phyloP scores from a whole-genome alignment of 2,329 filamentous ascomycete genomes.

The Epichloe brachyelytri region DNA sequence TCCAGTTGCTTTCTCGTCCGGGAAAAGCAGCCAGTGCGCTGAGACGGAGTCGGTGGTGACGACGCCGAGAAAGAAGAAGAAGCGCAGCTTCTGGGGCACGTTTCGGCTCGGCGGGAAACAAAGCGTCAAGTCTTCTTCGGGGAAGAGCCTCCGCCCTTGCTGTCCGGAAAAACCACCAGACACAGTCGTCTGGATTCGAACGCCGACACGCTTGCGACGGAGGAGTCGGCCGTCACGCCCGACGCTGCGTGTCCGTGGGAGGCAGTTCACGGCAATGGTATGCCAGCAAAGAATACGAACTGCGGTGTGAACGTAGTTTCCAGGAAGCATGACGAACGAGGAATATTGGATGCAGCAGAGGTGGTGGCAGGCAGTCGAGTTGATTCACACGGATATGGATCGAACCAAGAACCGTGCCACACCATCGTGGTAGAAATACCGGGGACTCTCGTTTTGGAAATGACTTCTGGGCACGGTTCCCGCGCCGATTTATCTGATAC shows the following conservation, averaged over 20 bases:
- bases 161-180: not conserved
- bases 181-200: not conserved
- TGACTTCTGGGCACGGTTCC: conserved; percentile 1
- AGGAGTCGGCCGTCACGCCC: not conserved
- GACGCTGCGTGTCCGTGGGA: not conserved
- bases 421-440: not conserved
- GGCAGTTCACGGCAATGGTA: too few relatives aligned
- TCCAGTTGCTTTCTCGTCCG: not conserved
- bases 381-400: not conserved
- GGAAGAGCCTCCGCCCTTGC: not conserved
- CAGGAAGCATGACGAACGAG: not conserved
- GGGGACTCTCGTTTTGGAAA: not conserved
- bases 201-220: not conserved
- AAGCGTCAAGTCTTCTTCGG: not conserved
- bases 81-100: conserved; percentile 1
- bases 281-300: not conserved
- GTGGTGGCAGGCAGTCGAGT: not conserved
- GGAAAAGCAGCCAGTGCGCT: not conserved
- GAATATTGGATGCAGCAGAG: not conserved
- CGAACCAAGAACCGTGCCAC: not conserved
- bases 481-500: conserved; percentile 1
- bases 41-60: not conserved
- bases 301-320: not conserved
- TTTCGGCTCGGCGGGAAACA: not conserved
- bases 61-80: not conserved